Conservation (phyloP, 208 protist species). For the Tritrichomonas musculus region DNA sequence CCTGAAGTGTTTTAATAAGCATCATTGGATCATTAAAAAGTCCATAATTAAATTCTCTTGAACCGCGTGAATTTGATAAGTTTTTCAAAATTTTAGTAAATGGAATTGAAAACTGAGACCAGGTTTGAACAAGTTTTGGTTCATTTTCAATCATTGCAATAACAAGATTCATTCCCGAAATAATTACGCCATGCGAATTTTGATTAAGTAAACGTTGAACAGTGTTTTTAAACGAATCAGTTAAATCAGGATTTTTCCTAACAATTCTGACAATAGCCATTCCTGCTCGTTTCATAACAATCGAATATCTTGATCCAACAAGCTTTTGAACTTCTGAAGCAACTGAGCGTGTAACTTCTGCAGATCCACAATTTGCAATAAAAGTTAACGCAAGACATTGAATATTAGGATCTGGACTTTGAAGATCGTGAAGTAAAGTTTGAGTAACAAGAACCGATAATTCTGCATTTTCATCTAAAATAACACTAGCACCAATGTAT, state of each 20-base stretch:
- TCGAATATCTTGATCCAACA: no score
- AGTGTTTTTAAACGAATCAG: neutral
- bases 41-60: neutral
- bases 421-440: neutral
- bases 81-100: neutral
- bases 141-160: neutral
- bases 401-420: constrained; percentile 14
- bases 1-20: neutral
- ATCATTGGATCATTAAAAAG: constrained; percentile 8
- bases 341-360: neutral
- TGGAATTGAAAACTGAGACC: neutral
- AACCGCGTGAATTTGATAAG: neutral
- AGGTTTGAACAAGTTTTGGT: neutral
- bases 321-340: neutral
- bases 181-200: neutral
- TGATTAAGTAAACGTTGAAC: neutral
- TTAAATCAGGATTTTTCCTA: neutral
- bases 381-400: neutral
- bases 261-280: neutral
- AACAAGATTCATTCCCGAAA: neutral
- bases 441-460: neutral
- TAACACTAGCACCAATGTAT: neutral
- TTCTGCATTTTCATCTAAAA: constrained; percentile 31
- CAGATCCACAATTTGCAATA: constrained; percentile 13
- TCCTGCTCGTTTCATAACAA: neutral